Evolutionary conservation across 306 rosid species (phyloP).

Genomic region (Castanospermum australe): DNA sequence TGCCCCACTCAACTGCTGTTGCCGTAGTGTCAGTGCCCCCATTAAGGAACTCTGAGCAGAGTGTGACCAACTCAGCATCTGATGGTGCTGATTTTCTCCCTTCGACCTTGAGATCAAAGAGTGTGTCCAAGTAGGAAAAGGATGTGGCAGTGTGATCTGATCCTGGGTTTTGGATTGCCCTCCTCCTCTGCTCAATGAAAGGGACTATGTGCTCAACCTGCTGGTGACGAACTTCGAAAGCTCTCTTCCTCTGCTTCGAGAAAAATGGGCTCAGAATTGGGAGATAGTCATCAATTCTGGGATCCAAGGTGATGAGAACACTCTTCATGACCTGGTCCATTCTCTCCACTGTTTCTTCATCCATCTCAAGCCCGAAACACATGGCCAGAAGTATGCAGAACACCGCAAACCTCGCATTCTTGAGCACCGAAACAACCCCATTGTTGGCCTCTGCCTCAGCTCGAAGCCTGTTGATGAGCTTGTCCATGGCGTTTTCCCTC

Average conservation of each 20-base stretch:
- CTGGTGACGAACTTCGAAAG: conserved; percentile 54
- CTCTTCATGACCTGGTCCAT: conserved; percentile 72
- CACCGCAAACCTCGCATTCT: conserved; percentile 70
- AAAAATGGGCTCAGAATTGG: conserved; percentile 79
- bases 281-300: conserved; percentile 83
- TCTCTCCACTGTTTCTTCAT: conserved; percentile 61
- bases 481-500: conserved; percentile 70
- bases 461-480: conserved; percentile 47
- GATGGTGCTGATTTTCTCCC: conserved; percentile 58
- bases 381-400: conserved; percentile 78
- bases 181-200: conserved; percentile 59
- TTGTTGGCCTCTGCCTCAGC: conserved; percentile 61
- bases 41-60: conserved; percentile 84
- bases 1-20: conserved; percentile 89
- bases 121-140: conserved; percentile 90
- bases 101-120: conserved; percentile 61
- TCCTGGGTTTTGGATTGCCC: conserved; percentile 68
- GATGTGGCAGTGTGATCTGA: conserved; percentile 68
- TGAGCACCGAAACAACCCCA: conserved; percentile 66
- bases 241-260: conserved; percentile 75
- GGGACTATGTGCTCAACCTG: conserved; percentile 66
- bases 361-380: conserved; percentile 93
- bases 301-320: conserved; percentile 63
- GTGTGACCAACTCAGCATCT: conserved; percentile 60
- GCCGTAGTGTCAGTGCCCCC: conserved; percentile 97